Base-by-base conservation (phyloP, 2,329 filamentous ascomycete genomes). In the Claviceps purpurea region DNA sequence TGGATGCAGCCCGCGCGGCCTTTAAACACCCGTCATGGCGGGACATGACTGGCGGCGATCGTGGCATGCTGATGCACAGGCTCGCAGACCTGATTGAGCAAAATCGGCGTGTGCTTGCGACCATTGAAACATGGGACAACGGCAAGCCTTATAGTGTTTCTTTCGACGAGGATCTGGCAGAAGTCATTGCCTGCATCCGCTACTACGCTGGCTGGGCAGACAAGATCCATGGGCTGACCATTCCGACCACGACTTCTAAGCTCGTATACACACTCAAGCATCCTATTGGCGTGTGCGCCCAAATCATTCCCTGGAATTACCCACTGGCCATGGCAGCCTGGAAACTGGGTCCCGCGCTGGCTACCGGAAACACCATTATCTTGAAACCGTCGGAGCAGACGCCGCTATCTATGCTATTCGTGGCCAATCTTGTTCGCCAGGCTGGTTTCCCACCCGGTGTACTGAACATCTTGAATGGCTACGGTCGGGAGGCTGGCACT, bases 201-300 rank as follows among this genome's bases (percentile, higher is more conserved):
- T 90, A 91, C 67, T 91, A 90, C 61, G 84, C 79, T 44, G 86
- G 87, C 37, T 90, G 79, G 68, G 84, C 85, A 22, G 86, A 90
- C 68, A 90, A 90, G 71, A 80, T 88, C 47, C 80, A 84, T 56
- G 87, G 87, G 11, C 80, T 87, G 62, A 85, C 85, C 11, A 88
- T 90, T 57, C 81, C 84, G 53, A 87, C 83, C 0, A 79, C 75
- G 0, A 72, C 74, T 0, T 69, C 74, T 16, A 90, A 89, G 64
- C 77, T 90, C 56, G 84, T 83, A 1, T 90, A 90, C 58, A 89
- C 85, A 0, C 71, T 89, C 26, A 78, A 80, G 39, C 82, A 90
- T 62, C 86, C 87, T 1, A 70, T 90, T n/a, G 87, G 87, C 41
- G 86, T 90, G 0, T 86, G 85, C 56, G 85, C 74, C 1, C 73